Base-by-base conservation (phyloP, 169 alveolate genomes). In the Cryptosporidium felis region DNA sequence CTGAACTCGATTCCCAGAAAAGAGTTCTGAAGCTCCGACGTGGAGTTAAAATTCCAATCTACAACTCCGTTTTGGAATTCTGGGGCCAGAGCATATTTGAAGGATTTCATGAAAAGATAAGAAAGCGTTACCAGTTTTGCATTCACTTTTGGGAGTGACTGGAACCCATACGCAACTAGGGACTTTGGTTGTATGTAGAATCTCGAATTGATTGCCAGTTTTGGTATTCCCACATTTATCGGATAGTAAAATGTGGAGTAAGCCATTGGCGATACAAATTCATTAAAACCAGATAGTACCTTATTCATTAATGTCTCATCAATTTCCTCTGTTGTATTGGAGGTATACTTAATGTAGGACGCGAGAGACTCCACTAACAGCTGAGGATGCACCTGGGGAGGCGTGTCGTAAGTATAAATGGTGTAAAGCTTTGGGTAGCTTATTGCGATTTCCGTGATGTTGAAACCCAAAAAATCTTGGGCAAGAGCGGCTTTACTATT, bases 201-300 rank as follows among this genome's bases (percentile, higher is more conserved):
- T 42, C 80, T 62, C 49, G 60, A 42, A 16, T 30, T 23, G 16
- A 62, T 1, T 18, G 60, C 30, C 4, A 61, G 34, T 9, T 61
- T 40, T 12, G 82, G 82, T 16, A 46, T 28, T 0, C 82, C 62
- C 12, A 45, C 63, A 66, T 45, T 34, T 30, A 30, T 45, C n/a
- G 82, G 82, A 36, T 30, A 46, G 51, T 66, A 66, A 32, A 44
- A 66, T 30, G 62, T 66, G 4, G 40, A 46, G n/a, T 45, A 66
- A 32, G 82, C 82, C 23, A 66, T 21, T 47, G 82, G 82, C 2
- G 82, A 66, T 4, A 56, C 63, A 56, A 56, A 56, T 12, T 56
- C 63, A 47, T 45, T 62, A 23, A 42, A 62, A 5, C 60, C 41
- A 9, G 80, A 62, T 9, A 62, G 38, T 2, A 62, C 80, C n/a